A percentile compares a stretch with the other conserved stretches of the same genome.
Evolutionary conservation across 1,284 basidiomycete genomes (phyloP).

Genomic region (Ganoderma boninense): DNA sequence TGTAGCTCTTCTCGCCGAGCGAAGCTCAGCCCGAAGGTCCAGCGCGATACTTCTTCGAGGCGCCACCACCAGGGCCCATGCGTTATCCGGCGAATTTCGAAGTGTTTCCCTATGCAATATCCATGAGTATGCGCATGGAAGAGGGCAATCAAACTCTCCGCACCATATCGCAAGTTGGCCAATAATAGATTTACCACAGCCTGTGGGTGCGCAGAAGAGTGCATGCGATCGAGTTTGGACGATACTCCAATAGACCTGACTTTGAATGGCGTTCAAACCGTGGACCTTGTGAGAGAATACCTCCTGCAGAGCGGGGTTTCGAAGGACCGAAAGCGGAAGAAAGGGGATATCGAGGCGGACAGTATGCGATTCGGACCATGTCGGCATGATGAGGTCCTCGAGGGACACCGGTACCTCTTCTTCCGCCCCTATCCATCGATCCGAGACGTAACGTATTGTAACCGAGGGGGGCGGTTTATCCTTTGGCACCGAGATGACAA

Average conservation of each 20-base stretch:
- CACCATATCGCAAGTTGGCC: constrained; percentile 76
- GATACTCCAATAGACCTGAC: constrained; percentile 89
- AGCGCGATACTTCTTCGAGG: constrained; percentile 58
- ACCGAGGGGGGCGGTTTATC: constrained; percentile 66
- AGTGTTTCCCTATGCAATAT: constrained; percentile 55
- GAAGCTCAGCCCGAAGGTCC: constrained; percentile 61
- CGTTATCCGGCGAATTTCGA: constrained; percentile 44
- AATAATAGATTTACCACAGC: constrained; percentile 85
- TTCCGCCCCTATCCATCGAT: constrained; percentile 95
- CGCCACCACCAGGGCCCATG: constrained; percentile 65
- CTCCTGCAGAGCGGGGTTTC: constrained; percentile 56
- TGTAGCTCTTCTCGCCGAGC: constrained; percentile 46
- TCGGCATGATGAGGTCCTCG: constrained; percentile 81
- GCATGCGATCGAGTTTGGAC: constrained; percentile 77
- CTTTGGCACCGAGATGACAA: constrained; percentile 79
- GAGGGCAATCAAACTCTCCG: not conserved
- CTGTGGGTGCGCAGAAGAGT: constrained; percentile 85
- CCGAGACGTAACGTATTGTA: constrained; percentile 85
- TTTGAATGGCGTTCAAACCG: constrained; percentile 89
- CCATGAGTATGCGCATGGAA: not conserved
- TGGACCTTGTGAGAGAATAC: constrained; percentile 55
- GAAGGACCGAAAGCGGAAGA: constrained; percentile 65
- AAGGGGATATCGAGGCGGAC: constrained; percentile 86
- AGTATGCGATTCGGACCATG: constrained; percentile 67
- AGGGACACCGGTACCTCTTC: constrained; percentile 74